Base-by-base conservation (phyloP, 805 yeast genomes). In the Millerozyma acaciae region DNA sequence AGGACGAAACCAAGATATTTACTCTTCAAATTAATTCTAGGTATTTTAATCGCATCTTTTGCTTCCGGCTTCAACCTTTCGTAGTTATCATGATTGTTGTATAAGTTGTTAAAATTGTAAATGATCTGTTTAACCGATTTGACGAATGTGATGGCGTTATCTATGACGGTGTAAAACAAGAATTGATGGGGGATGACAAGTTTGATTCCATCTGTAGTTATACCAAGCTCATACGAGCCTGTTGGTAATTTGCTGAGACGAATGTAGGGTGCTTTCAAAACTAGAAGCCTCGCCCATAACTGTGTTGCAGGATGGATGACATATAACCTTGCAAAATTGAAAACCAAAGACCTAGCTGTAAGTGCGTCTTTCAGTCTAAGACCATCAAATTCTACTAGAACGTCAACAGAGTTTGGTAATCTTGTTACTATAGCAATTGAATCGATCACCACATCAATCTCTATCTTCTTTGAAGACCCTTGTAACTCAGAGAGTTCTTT, bases 131-230 rank as follows among this genome's bases (percentile, higher is more conserved):
- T 74, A 8, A 80, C 52, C 0, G 86, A 71, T 52, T 89, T 89
- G 32, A 69, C 67, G 25, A 80, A 59, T 0, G 87, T 78, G 13
- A 85, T 71, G 10, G 84, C 60, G 46, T 84, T 84, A 47, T 89
- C 96, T 47, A 89, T 76, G n/a, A 89, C 71, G 16, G 79, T 73
- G 58, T 84, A 85, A 34, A 85, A 76, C 32, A 84, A 67, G 50
- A 84, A 84, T 34, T 78, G 76, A 53, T 81, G 76, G 0, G 97
- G 96, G 32, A 87, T 65, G 16, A 66, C 64, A 27, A 81, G 51
- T 34, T 79, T 70, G 44, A 76, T 63, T 7, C 61, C 58, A 16
- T 44, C 44, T 5, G 37, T 16, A 4, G 37, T 35, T 8, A 42
- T 38, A 13, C 34, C 35, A 10, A 37, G 35, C 25, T 47, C 46